phyloP scores from a whole-genome alignment of 441 rosid genomes.

The Adansonia grandidieri region DNA sequence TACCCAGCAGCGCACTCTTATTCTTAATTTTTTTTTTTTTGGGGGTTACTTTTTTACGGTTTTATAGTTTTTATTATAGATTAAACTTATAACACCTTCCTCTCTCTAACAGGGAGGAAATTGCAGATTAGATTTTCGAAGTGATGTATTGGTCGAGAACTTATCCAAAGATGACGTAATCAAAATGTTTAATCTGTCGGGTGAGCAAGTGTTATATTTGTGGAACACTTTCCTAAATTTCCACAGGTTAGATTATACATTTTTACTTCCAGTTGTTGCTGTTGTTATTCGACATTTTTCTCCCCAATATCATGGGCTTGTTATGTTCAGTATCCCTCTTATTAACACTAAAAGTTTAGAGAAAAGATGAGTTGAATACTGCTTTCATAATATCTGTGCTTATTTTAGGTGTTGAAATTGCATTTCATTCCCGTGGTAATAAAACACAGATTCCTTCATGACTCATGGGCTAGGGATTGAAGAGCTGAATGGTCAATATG shows the following conservation, averaged over 20 bases:
- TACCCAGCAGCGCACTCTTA: constrained; percentile 26
- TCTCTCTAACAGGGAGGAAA: constrained; percentile 53
- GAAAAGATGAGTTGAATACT: background rate
- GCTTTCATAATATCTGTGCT: background rate
- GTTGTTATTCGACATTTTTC: background rate
- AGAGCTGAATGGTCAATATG: constrained; percentile 98
- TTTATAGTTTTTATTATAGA: constrained; percentile 18
- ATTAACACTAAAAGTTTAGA: background rate
- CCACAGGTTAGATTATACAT: constrained; percentile 66
- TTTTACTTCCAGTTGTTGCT: background rate
- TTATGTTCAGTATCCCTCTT: background rate
- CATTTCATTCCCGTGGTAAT: constrained; percentile 56
- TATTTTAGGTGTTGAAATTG: constrained; percentile 21
- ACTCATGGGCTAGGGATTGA: constrained; percentile 78
- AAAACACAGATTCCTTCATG: constrained; percentile 56
- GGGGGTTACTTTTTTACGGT: background rate
- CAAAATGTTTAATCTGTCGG: constrained; percentile 56
- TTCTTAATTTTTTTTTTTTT: constrained; percentile 12
- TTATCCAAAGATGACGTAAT: constrained; percentile 54
- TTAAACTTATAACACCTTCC: constrained; percentile 21
- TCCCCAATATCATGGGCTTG: background rate
- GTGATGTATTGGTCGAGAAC: constrained; percentile 46
- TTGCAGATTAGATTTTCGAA: constrained; percentile 40
- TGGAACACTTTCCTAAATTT: constrained; percentile 81
- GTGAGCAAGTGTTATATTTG: constrained; percentile 64